Base-by-base conservation (phyloP, 2,329 filamentous ascomycete species). In the Cucurbitaria berberidis region DNA sequence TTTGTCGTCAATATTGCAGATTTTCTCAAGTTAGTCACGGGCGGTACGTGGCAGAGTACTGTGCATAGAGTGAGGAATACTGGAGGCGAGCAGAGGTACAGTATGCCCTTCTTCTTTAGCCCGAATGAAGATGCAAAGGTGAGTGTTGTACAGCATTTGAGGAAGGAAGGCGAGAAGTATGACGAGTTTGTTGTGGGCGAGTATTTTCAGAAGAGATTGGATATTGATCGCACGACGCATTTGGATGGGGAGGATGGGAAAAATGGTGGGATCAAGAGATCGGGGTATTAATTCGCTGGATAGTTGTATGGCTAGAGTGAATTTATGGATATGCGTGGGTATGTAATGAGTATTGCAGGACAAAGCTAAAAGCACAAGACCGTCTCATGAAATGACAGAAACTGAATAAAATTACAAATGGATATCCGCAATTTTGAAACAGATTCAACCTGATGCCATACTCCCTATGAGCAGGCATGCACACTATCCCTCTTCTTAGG, bases 1-100 rank as follows among this genome's bases (percentile, higher is more conserved):
- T 76, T 78, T 26, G 75, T 78, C 3, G 75, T 76, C 35, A 78
- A 78, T 39, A 72, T 78, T 35, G 76, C 74, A 0, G 73, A 78
- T 46, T 77, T 76, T 46, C 53, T 78, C 5, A 76, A 77, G 49
- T 50, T 76, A 24, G 73, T 76, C n/a, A 76, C 75, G 13, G 76
- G 77, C 1, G 76, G 73, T 0, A 64, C 53, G 22, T 78, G 76
- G 63, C 69, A 71, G 45, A 71, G 68, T 5, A 78, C 76, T 6
- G 76, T 78, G 8, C 76, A 78, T 52, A 57, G 76, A 0, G 75
- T 78, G 15, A 48, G 74, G 8, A 78, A 78, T 52, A 67, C 65
- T 34, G 73, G 72, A 0, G 75, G 76, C 0, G 66, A 68, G 38
- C 70, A 74, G 53, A 60, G 76, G 16, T 78, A 77, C 51, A 77